Evolutionary conservation across 257 asterid species (phyloP).

Genomic region (Solanum etuberosum): DNA sequence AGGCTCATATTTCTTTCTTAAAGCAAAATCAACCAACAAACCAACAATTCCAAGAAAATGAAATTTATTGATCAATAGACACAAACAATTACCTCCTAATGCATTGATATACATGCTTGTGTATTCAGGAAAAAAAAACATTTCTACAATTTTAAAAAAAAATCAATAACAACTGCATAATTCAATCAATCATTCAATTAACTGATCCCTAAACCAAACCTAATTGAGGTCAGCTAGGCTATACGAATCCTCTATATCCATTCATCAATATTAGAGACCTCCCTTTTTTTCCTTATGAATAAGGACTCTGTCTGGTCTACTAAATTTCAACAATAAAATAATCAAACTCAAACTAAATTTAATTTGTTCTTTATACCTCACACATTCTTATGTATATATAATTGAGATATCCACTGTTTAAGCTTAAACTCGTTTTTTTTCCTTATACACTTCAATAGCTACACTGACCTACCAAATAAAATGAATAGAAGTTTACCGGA

Average conservation of each 20-base stretch:
- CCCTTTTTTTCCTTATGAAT: background rate
- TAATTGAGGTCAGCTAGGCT: background rate
- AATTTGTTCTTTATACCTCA: background rate
- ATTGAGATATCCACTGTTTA: background rate
- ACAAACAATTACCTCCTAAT: background rate
- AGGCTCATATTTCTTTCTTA: background rate
- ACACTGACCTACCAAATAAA: background rate
- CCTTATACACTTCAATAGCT: background rate
- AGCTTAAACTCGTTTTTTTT: background rate
- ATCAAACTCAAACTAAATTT: background rate
- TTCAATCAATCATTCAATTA: background rate
- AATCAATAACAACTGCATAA: background rate
- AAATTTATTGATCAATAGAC: background rate
- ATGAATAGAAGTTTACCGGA: slow-evolving; percentile 29
- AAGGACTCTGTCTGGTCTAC: background rate
- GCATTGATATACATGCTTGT: background rate
- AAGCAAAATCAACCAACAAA: background rate
- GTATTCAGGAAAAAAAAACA: background rate
- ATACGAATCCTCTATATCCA: background rate
- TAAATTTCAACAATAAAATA: background rate
- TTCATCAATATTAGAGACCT: background rate
- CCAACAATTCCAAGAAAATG: background rate
- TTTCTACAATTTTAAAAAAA: background rate
- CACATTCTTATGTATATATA: background rate
- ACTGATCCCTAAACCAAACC: background rate